A percentile compares a stretch with the other conserved stretches of the same genome.
These are phyloP conservation scores for Pyrenophora seminiperda DNA, from an alignment of 2,329 filamentous ascomycete species.

Conservation along the genomic window DNA sequence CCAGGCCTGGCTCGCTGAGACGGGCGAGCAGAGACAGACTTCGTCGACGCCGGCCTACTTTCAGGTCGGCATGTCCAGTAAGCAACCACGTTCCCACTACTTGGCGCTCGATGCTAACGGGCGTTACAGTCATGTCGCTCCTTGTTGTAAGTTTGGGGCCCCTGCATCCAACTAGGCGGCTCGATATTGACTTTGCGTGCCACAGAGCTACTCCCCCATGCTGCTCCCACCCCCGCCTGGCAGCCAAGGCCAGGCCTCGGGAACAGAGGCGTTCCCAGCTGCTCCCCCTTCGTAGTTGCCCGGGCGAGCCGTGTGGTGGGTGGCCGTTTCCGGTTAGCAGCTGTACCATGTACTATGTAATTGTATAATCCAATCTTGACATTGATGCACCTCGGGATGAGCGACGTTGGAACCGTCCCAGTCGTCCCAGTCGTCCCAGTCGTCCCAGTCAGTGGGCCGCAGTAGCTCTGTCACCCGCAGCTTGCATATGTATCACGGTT, in stretches of 20 bases:
- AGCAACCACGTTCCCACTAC: constrained; percentile 42
- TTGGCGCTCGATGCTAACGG: constrained; percentile 14
- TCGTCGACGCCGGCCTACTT: constrained; percentile 73
- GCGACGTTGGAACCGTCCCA: too few relatives aligned
- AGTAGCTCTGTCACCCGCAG: constrained; percentile 1
- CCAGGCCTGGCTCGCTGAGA: constrained; percentile 79
- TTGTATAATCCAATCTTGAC: constrained; percentile 17
- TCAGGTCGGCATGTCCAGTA: constrained; percentile 78
- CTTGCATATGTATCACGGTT: constrained; percentile 1
- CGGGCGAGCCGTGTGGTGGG: background rate
- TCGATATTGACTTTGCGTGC: constrained; percentile 21
- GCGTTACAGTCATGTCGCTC: constrained; percentile 50
- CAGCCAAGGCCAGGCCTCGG: constrained; percentile 42
- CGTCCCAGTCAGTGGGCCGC: constrained; percentile 2
- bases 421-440: too few relatives aligned
- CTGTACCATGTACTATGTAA: constrained; percentile 25
- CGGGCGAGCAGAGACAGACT: constrained; percentile 67
- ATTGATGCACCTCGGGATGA: background rate
- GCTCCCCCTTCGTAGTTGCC: constrained; percentile 49
- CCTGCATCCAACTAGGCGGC: background rate
- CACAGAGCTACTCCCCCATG: constrained; percentile 64
- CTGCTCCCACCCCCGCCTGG: constrained; percentile 63
- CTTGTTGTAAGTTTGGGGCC: constrained; percentile 48
- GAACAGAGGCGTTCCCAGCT: constrained; percentile 57
- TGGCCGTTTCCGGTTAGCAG: constrained; percentile 12